Base-by-base conservation (phyloP, 2,329 filamentous ascomycete species). In the Gnomoniopsis smithogilvyi region DNA sequence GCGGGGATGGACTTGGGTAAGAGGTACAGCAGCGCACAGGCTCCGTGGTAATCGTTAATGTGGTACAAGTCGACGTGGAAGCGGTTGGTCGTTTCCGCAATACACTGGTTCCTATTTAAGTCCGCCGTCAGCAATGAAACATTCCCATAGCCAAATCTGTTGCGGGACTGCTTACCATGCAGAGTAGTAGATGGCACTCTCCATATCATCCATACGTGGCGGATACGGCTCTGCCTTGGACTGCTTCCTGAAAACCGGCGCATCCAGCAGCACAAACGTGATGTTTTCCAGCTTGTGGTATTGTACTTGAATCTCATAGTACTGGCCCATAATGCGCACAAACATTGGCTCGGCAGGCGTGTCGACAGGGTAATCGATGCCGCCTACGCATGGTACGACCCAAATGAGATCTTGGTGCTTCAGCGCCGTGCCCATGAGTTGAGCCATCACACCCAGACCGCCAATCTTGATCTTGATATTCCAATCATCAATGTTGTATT, bases 401-500 rank as follows among this genome's bases (percentile, higher is more conserved):
- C 82, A 89, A 62, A 89, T 82, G 1, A 89, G 75, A 67, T 89
- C 81, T 65, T 88, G 81, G 64, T 89, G 84, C 12, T 80, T 76
- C 15, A 89, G 77, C 56, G 85, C 82, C 68, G 86, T 86, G 21
- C 83, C 83, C 86, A 89, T 89, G 2, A 89, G 74, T 67, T 87
- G 84, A 43, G 86, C 85, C 86, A 89, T 89, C 62, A 89, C 86
- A 70, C 86, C 86, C 11, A 89, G 76, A 61, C 86, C 86, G 60
- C 86, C 86, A 53, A 89, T 89, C 73, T 89, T 89, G 72, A 89
- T 85, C 71, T 87, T 89, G 72, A 89, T 86, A 3, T 72, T 78
- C 83, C 86, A 89, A 67, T 89, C 86, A 58, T 86, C 83, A 61
- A 89, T 88, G 63, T 89, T 85, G 72, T 89, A 89, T 69, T 89